These are phyloP conservation scores for Ramaria sp. DNA, from an alignment of 768 basidiomycete genomes.

Conservation along the genomic window DNA sequence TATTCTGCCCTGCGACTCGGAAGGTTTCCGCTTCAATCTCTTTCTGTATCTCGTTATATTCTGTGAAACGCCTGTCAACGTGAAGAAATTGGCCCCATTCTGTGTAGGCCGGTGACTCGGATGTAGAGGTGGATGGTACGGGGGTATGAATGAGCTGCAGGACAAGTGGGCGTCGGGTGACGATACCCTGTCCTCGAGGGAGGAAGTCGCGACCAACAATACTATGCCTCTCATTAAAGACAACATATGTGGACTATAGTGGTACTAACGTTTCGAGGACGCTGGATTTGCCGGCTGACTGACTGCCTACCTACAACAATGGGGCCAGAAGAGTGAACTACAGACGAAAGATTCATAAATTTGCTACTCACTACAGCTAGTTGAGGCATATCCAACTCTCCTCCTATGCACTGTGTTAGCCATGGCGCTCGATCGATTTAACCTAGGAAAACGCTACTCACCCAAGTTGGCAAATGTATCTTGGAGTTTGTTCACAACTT, in stretches of 20 bases:
- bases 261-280: conserved; percentile 82
- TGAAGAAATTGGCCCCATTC: conserved; percentile 99
- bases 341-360: neutral
- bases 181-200: conserved; percentile 85
- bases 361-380: conserved; percentile 62
- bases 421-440: conserved; percentile 1
- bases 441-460: conserved; percentile 25
- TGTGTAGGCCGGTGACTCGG: conserved; percentile 31
- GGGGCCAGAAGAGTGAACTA: too few relatives aligned
- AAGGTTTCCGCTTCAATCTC: conserved; percentile 99
- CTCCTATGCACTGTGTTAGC: conserved; percentile 35
- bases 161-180: conserved; percentile 90
- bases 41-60: conserved; percentile 85
- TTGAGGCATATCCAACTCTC: conserved; percentile 90
- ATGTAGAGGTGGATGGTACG: conserved; percentile 34
- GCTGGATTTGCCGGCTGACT: conserved; percentile 94
- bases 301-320: conserved; percentile 72
- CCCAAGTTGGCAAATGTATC: conserved; percentile 85
- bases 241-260: conserved; percentile 5
- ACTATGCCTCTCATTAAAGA: conserved; percentile 25
- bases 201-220: conserved; percentile 93
- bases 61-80: conserved; percentile 92
- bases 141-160: conserved; percentile 94
- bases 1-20: conserved; percentile 96
- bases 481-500: conserved; percentile 90